phyloP scores from a whole-genome alignment of 2,329 filamentous ascomycete genomes.

The Clarireedia monteithiana region DNA sequence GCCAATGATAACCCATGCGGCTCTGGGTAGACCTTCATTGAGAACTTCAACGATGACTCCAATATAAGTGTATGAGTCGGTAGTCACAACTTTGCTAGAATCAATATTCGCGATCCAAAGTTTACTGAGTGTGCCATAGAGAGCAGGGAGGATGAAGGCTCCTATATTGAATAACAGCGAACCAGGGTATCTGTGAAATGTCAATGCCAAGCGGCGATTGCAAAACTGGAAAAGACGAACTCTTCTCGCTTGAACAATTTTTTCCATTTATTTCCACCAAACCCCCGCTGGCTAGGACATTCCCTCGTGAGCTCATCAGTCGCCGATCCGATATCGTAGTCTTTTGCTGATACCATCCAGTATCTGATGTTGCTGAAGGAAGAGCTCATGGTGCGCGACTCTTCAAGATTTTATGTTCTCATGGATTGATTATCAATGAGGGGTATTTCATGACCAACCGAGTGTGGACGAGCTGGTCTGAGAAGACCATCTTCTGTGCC shows the following conservation, averaged over 20 bases:
- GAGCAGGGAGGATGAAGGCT: slow-evolving; percentile 56
- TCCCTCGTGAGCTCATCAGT: neutral
- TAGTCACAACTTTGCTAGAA: slow-evolving; percentile 50
- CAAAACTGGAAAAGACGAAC: neutral
- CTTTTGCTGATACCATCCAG: neutral
- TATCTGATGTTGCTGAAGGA: neutral
- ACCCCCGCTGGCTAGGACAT: too few species aligned
- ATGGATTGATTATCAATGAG: neutral
- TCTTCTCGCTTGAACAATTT: neutral
- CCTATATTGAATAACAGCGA: slow-evolving; percentile 54
- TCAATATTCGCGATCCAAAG: slow-evolving; percentile 66
- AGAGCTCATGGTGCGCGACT: neutral
- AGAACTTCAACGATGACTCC: slow-evolving; percentile 58
- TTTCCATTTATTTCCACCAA: neutral
- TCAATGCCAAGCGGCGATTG: neutral
- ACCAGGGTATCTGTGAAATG: slow-evolving; percentile 41
- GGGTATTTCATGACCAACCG: neutral
- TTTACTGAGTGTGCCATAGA: slow-evolving; percentile 61
- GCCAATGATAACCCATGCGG: slow-evolving; percentile 61
- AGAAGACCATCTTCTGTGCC: too few species aligned
- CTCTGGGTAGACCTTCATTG: slow-evolving; percentile 64
- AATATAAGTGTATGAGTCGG: slow-evolving; percentile 64
- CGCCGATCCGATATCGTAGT: neutral
- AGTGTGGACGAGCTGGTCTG: too few species aligned
- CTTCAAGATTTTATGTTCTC: too few species aligned